phyloP scores from a whole-genome alignment of 108 stramenopile genomes.

The Cyclotella choctawhatcheeana region DNA sequence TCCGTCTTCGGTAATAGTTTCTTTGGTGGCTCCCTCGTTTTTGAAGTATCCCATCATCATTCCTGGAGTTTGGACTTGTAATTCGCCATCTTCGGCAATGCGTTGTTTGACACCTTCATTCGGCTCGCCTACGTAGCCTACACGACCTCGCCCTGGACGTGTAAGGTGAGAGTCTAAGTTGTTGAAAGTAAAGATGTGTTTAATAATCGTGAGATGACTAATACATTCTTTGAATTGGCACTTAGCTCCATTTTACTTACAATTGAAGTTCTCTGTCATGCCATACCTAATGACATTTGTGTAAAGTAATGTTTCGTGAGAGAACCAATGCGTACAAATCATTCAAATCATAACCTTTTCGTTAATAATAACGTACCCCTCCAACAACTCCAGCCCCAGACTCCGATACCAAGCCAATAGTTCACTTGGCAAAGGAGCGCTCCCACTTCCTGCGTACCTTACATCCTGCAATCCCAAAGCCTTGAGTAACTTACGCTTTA shows the following conservation, averaged over 20 bases:
- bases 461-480: slow-evolving; percentile 66
- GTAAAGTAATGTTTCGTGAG: too few species aligned
- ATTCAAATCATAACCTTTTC: too few species aligned
- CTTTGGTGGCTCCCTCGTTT: slow-evolving; percentile 81
- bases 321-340: too few species aligned
- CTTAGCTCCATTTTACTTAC: too few species aligned
- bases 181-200: too few species aligned
- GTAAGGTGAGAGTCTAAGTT: slow-evolving; percentile 61
- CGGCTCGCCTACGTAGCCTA: slow-evolving; percentile 76
- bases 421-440: slow-evolving; percentile 67
- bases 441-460: slow-evolving; percentile 71
- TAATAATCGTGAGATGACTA: too few species aligned
- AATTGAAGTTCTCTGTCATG: slow-evolving; percentile 89
- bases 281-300: too few species aligned
- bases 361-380: too few species aligned
- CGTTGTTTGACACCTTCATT: slow-evolving; percentile 69
- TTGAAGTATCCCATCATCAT: slow-evolving; percentile 84
- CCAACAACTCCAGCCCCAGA: slow-evolving; percentile 69
- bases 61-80: too few species aligned
- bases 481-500: slow-evolving; percentile 74
- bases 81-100: slow-evolving; percentile 74
- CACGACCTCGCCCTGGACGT: slow-evolving; percentile 51
- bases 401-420: slow-evolving; percentile 67
- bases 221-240: too few species aligned
- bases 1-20: slow-evolving; percentile 78